Base-by-base conservation (phyloP, 2,329 filamentous ascomycete genomes). In the Sclerotiophoma versabilis region DNA sequence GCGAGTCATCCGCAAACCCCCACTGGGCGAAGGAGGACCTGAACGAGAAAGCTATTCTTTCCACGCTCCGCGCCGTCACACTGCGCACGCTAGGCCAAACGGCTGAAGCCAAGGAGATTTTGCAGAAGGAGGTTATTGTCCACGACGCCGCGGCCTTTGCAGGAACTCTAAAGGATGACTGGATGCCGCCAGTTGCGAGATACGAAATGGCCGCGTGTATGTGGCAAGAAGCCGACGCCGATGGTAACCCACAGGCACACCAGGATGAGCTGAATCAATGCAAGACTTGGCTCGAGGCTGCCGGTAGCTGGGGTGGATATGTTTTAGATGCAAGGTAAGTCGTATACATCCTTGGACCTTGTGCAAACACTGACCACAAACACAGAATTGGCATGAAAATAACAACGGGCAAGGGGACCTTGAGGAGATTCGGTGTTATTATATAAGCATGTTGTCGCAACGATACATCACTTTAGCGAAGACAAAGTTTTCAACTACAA, bases 151-250 rank as follows among this genome's bases (percentile, higher is more conserved):
- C 73, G 2, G 58, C 78, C 9, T 82, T 87, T 68, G 87, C 84
- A 61, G 87, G 87, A 2, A 65, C 78, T 0, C 79, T 83, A 2
- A 86, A 82, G 52, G 89, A 93, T 54, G 87, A 89, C 65, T 93
- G 90, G 79, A 80, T 86, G 9, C 79, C 84, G 6, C 91, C 93
- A 0, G 85, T 87, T 0, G 92, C 90, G 1, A 82, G 91, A 62
- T 97, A 97, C 74, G 95, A 99, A 76, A 85, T 95, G 79, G 92
- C 87, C 0, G 91, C 90, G 7, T 85, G 91, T 49, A 79, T 88
- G 1, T 99, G 93, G 93, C 81, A 84, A 52, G 89, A 93, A 66
- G 55, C 75, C 58, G 44, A 81, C 76, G 59, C 49, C 20, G 74
- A 73, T 25, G 77, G 75, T 1, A 62, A 57, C 20, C 71, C 69